Conservation (phyloP, 495 filamentous ascomycete species). For the Talaromyces trachyspermus region DNA sequence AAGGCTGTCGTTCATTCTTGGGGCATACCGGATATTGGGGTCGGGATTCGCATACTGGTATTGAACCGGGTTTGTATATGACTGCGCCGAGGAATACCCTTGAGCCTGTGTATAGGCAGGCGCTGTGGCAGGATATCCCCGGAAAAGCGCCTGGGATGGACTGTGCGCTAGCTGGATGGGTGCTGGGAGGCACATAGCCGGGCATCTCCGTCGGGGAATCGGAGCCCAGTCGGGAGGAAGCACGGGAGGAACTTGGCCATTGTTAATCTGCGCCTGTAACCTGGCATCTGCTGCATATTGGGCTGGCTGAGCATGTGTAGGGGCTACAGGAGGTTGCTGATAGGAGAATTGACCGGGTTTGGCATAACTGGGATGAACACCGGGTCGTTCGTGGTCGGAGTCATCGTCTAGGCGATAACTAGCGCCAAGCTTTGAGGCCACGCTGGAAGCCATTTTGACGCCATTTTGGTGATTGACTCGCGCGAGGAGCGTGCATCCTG, state of each 20-base stretch:
- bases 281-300: slow-evolving; percentile 14
- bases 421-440: neutral
- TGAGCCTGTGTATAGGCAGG: slow-evolving; percentile 8
- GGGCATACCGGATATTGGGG: slow-evolving; percentile 36
- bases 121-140: slow-evolving; percentile 14
- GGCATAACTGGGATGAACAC: slow-evolving; percentile 40
- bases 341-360: slow-evolving; percentile 45
- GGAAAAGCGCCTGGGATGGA: slow-evolving; percentile 38
- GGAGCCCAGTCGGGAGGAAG: slow-evolving; percentile 27
- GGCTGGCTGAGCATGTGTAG: slow-evolving; percentile 16
- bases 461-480: neutral
- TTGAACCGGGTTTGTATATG: slow-evolving; percentile 27
- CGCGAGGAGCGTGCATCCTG: slow-evolving; percentile 11
- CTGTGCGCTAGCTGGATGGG: slow-evolving; percentile 20
- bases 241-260: slow-evolving; percentile 6
- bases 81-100: slow-evolving; percentile 11
- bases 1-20: slow-evolving; percentile 26
- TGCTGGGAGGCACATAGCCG: slow-evolving; percentile 32
- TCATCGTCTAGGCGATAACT: slow-evolving; percentile 9
- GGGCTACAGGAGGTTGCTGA: slow-evolving; percentile 32
- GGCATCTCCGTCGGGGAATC: slow-evolving; percentile 36
- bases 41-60: slow-evolving; percentile 40
- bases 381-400: slow-evolving; percentile 10
- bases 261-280: neutral
- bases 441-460: too few species aligned